Conservation (phyloP, 2,329 filamentous ascomycete genomes). For the Penicillium sp. region DNA sequence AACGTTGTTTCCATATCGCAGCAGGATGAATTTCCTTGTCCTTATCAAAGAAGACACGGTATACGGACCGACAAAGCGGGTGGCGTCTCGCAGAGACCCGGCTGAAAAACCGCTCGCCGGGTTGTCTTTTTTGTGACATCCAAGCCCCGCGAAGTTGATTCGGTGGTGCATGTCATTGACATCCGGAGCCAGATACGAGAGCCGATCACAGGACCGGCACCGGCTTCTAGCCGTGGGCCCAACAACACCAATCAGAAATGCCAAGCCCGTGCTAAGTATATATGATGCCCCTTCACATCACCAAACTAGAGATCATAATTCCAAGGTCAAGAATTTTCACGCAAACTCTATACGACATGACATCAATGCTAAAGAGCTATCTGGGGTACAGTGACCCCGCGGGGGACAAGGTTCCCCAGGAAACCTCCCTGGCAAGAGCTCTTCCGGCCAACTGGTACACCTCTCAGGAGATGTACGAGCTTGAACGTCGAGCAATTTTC, state of each 20-base stretch:
- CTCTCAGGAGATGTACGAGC: conserved; percentile 50
- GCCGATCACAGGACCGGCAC: conserved; percentile 1
- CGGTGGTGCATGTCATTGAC: not conserved
- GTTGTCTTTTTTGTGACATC: not conserved
- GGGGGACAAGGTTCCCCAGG: not conserved
- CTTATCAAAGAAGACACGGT: not conserved
- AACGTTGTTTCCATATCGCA: not conserved
- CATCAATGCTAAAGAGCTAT: conserved; percentile 3
- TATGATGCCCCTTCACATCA: not conserved
- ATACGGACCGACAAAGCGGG: not conserved
- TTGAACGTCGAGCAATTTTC: conserved; percentile 59
- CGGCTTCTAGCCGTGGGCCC: not conserved
- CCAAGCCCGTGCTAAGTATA: not conserved
- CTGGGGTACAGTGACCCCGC: conserved; percentile 2
- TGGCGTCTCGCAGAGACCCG: not conserved
- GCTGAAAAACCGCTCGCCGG: not conserved
- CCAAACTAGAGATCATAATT: not conserved
- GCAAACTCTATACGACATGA: not conserved
- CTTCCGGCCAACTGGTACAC: conserved; percentile 34
- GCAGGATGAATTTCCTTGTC: not conserved
- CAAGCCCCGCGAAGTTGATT: not conserved
- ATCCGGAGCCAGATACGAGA: not conserved
- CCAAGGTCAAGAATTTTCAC: not conserved
- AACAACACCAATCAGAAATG: not conserved
- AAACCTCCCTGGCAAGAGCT: not conserved